These are phyloP conservation scores for Nemania sp. DNA, from an alignment of 2,329 filamentous ascomycete genomes.

Conservation along the genomic window DNA sequence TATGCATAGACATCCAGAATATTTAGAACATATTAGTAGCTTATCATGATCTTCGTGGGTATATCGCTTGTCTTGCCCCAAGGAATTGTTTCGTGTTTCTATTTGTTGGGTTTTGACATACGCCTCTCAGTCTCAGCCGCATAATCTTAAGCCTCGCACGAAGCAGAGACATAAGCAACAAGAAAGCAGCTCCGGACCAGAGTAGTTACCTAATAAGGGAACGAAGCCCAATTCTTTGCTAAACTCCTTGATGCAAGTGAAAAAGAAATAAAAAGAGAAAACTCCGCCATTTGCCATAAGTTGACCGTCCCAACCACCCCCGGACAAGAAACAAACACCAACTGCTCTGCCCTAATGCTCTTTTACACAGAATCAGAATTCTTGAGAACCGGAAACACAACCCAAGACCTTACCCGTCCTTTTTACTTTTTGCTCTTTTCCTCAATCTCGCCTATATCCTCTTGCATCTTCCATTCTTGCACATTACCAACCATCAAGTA, in stretches of 20 bases:
- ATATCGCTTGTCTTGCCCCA: not conserved
- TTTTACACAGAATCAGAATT: constrained; percentile 33
- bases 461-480: constrained; percentile 12
- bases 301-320: constrained; percentile 31
- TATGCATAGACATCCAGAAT: too few relatives aligned
- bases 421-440: constrained; percentile 29
- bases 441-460: constrained; percentile 21
- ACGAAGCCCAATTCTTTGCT: constrained; percentile 36
- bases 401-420: constrained; percentile 28
- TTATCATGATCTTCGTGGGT: too few relatives aligned
- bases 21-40: too few relatives aligned
- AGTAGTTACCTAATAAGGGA: constrained; percentile 11
- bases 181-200: constrained; percentile 15
- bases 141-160: not conserved
- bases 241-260: constrained; percentile 43
- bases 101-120: constrained; percentile 14
- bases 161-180: not conserved
- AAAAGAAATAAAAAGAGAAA: constrained; percentile 15
- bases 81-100: constrained; percentile 21
- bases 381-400: constrained; percentile 26
- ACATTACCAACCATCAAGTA: constrained; percentile 36
- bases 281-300: constrained; percentile 31
- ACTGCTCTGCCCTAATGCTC: constrained; percentile 36
- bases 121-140: not conserved
- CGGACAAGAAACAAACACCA: constrained; percentile 24